Evolutionary conservation across 352 stramenopile genomes (phyloP).

Genomic region (Globisporangium spiculum): DNA sequence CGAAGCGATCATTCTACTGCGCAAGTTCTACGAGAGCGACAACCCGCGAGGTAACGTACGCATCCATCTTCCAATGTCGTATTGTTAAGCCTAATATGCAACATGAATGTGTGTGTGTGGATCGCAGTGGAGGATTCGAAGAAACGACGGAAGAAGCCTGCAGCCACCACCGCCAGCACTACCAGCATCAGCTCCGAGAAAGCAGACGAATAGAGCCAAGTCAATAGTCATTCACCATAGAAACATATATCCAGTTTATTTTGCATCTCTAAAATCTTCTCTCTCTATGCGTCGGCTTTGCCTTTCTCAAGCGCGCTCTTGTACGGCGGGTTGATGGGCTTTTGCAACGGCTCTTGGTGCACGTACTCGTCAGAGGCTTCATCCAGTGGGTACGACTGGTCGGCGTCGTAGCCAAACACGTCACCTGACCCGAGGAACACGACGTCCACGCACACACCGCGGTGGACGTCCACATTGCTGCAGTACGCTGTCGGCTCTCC

Average conservation of each 20-base stretch:
- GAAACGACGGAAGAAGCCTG: constrained; percentile 64
- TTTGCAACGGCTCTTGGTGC: constrained; percentile 76
- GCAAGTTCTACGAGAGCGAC: constrained; percentile 87
- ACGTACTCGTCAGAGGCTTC: constrained; percentile 29
- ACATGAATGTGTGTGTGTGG: background rate
- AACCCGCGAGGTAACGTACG: constrained; percentile 72
- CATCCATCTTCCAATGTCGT: background rate
- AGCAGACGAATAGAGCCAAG: constrained; percentile 2
- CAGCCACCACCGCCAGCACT: too few relatives aligned
- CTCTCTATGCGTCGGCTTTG: constrained; percentile 15
- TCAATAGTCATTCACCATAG: background rate
- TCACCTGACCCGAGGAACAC: constrained; percentile 72
- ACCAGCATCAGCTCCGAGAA: constrained; percentile 1
- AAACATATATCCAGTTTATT: constrained; percentile 7
- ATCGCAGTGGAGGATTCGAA: constrained; percentile 71
- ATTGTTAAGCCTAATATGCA: background rate
- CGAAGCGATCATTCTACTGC: constrained; percentile 81
- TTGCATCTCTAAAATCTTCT: constrained; percentile 11
- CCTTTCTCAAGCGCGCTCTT: constrained; percentile 66
- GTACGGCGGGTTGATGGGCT: constrained; percentile 87
- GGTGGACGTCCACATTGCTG: constrained; percentile 33
- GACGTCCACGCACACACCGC: constrained; percentile 55
- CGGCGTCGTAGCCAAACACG: constrained; percentile 76
- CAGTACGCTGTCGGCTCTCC: constrained; percentile 20
- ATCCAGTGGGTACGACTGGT: constrained; percentile 82